Base-by-base conservation (phyloP, 768 basidiomycete genomes). In the Pulveroboletus sp. region DNA sequence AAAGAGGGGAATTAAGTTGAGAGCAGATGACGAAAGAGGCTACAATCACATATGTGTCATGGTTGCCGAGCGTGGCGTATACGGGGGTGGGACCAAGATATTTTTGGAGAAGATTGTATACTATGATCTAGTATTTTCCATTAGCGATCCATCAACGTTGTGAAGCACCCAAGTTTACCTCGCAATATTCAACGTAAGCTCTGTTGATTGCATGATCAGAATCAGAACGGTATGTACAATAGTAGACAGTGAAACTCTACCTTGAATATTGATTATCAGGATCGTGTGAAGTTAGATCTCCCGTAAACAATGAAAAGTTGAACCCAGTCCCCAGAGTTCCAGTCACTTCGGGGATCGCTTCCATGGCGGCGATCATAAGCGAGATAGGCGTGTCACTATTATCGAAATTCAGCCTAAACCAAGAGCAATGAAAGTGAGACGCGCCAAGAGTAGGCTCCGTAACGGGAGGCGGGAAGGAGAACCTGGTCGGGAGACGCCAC, bases 221-320 rank as follows among this genome's bases (percentile, higher is more conserved):
- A 85, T 24, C n/a, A 23, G 39, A 36, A 1, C 2, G 5, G 16
- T 20, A 29, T n/a, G n/a, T n/a, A n/a, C n/a, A n/a, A n/a, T 11
- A 34, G 27, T 16, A 1, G 23, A 31, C 32, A 32, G 38, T n/a
- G 9, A 51, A 38, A 14, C 45, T 70, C 43, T 36, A 76, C 81
- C 81, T 74, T 12, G 79, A 81, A 31, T 87, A 69, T 61, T 87
- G 77, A 50, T 81, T 80, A 42, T 84, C 84, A 3, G 75, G 57
- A 62, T 89, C 87, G 58, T 90, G 87, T 10, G 82, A 75, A 20
- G 87, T 85, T 38, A 88, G 62, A 60, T 90, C 87, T 20, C 87
- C 87, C 0, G 87, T 90, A 60, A 79, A 89, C 13, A 89, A 33
- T 1, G 78, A 78, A 66, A 79, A 87, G 27, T 76, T 77, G 59